Percentiles rank a stretch among this genome's conserved stretches.
phyloP scores from a whole-genome alignment of 495 filamentous ascomycete species.

The Aspergillus cavernicola region DNA sequence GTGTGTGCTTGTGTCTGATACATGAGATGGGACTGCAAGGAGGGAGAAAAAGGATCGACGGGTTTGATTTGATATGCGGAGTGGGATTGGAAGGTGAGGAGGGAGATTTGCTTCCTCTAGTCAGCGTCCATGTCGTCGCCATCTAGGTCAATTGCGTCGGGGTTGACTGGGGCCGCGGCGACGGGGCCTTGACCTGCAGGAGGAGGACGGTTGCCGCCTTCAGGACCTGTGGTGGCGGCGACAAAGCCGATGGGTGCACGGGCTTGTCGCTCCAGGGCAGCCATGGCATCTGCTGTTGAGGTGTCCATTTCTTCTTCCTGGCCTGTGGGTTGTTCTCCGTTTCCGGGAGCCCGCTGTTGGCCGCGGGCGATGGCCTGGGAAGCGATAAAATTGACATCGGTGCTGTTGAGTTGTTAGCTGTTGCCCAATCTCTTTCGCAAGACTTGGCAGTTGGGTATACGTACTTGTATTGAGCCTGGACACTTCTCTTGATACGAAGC shows the following conservation, averaged over 20 bases:
- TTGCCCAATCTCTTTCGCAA: no score
- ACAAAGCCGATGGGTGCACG: constrained; percentile 90
- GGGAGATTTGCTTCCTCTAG: no score
- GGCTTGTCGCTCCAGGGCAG: constrained; percentile 81
- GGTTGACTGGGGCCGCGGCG: constrained; percentile 63
- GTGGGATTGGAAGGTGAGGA: constrained; percentile 3
- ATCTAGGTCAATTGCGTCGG: constrained; percentile 87
- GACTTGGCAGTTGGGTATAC: no score
- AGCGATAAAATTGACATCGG: constrained; percentile 97
- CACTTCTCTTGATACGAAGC: constrained; percentile 94
- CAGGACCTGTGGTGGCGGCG: constrained; percentile 72
- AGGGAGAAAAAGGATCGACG: background rate
- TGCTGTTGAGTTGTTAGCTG: constrained; percentile 42
- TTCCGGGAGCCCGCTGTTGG: constrained; percentile 55
- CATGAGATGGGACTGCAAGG: constrained; percentile 6
- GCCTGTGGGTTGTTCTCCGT: constrained; percentile 30
- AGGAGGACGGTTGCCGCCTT: constrained; percentile 62
- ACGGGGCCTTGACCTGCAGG: constrained; percentile 36
- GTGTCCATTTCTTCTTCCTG: constrained; percentile 42
- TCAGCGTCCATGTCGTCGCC: constrained; percentile 59
- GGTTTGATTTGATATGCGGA: background rate
- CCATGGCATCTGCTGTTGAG: constrained; percentile 77
- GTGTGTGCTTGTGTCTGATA: background rate
- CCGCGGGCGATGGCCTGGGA: constrained; percentile 87
- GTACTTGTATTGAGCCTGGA: constrained; percentile 93